Conservation (phyloP, 345 rosid genomes). For the Melastoma malabathricum region DNA sequence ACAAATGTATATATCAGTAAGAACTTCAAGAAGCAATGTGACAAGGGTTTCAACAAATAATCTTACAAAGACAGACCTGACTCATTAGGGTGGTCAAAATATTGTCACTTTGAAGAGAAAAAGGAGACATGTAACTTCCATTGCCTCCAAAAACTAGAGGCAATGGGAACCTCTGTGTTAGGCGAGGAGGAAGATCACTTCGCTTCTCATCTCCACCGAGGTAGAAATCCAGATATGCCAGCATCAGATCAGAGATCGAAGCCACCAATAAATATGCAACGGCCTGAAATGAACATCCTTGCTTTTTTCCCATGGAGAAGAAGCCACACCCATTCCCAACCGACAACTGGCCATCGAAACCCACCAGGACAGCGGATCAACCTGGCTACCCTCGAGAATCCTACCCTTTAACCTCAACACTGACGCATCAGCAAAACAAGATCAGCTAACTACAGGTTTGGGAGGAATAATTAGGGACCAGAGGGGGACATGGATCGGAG, state of each 20-base stretch:
- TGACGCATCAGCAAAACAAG: too few relatives aligned
- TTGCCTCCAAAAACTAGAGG: slow-evolving; percentile 87
- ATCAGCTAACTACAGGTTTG: too few relatives aligned
- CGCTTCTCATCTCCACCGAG: slow-evolving; percentile 99
- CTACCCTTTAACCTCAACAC: too few relatives aligned
- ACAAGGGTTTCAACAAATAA: too few relatives aligned
- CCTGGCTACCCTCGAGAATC: too few relatives aligned
- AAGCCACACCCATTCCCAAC: too few relatives aligned
- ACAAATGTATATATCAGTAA: background rate
- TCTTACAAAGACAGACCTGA: slow-evolving; percentile 42
- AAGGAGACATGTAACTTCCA: slow-evolving; percentile 96
- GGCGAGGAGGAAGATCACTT: slow-evolving; percentile 75
- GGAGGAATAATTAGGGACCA: too few relatives aligned
- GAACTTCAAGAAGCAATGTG: background rate
- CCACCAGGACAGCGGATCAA: too few relatives aligned
- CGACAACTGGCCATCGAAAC: too few relatives aligned
- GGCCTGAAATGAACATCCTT: slow-evolving; percentile 1
- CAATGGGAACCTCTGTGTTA: slow-evolving; percentile 68
- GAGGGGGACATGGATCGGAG: too few relatives aligned
- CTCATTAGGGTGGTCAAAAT: slow-evolving; percentile 80
- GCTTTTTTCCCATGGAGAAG: background rate
- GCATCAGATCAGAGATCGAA: slow-evolving; percentile 90
- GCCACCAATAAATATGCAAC: slow-evolving; percentile 50
- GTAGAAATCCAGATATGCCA: slow-evolving; percentile 91
- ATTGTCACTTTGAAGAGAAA: slow-evolving; percentile 86